Base-by-base conservation (phyloP, 768 basidiomycete genomes). In the Russula abietina region DNA sequence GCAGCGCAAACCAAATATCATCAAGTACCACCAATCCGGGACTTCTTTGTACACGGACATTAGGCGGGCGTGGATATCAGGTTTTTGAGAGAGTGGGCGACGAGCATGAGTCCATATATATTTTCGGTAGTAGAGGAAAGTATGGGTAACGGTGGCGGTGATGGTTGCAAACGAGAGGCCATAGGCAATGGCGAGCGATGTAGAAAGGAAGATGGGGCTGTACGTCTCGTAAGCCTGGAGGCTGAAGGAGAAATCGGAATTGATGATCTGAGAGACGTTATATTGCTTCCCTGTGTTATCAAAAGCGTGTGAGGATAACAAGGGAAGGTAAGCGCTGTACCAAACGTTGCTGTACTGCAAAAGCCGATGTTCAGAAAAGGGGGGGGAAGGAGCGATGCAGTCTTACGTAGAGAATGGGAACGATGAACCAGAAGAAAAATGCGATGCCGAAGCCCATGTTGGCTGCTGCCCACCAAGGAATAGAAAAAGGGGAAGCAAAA, bases 1-100 rank as follows among this genome's bases (percentile, higher is more conserved):
- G 16, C 32, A 24, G 9, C 10, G 64, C 66, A n/a, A n/a, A 71
- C 71, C 38, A 73, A 91, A 89, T 55, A 93, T 79, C 48, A 78
- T 70, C 10, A 76, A 71, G 71, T 92, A 93, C 91, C 91, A 93
- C 90, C 88, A 92, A 63, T 91, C 81, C 1, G 91, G 91, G 19
- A 93, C 86, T 71, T 87, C 88, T 3, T 76, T 77, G 71, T 93
- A 93, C 53, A 75, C 74, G 11, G 80, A 77, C 92, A 93, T 93
- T 39, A 93, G 77, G 16, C 89, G 82, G 22, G 89, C 88, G 68
- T 93, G 91, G 64, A 93, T 83, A 74, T 93, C 91, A 1, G 88
- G 86, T 69, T 92, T 88, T 68, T 92, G 90, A 48, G 80, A 73
- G 75, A 91, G 81, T 12, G 89, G 80, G 57, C 85, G 82, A 55